Conservation (phyloP, 805 yeast genomes). For the Saccharomycopsis olivae region DNA sequence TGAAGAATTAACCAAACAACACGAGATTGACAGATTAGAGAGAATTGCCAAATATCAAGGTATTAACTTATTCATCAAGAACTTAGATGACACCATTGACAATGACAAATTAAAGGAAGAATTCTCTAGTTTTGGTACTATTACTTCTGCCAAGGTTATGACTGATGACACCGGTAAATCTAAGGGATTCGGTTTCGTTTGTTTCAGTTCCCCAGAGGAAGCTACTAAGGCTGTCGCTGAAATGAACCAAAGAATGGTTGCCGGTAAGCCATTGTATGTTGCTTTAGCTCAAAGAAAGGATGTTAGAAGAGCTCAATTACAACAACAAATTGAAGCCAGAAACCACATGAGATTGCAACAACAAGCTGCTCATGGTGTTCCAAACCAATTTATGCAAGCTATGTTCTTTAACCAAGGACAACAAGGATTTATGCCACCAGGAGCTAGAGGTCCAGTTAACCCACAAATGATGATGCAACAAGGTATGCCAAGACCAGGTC, state of each 20-base stretch:
- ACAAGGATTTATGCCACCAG: constrained; percentile 79
- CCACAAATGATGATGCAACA: constrained; percentile 66
- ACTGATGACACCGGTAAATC: constrained; percentile 89
- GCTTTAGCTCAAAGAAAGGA: constrained; percentile 99
- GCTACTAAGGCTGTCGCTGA: constrained; percentile 97
- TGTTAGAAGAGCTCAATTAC: constrained; percentile 91
- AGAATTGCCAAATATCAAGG: constrained; percentile 92
- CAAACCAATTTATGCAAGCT: constrained; percentile 81
- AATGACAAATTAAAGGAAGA: constrained; percentile 88
- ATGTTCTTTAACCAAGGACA: constrained; percentile 67
- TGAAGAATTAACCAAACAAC: constrained; percentile 90
- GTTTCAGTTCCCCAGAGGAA: constrained; percentile 97
- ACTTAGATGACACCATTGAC: constrained; percentile 87
- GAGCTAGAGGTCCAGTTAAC: constrained; percentile 65
- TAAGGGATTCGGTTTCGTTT: constrained; percentile 97
- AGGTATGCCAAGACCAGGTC: constrained; percentile 55
- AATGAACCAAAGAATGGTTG: constrained; percentile 95
- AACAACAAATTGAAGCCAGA: constrained; percentile 96
- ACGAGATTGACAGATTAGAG: constrained; percentile 86
- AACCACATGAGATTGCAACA: constrained; percentile 98
- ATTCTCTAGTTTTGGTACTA: constrained; percentile 86
- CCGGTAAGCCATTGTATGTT: constrained; percentile 94
- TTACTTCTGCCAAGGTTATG: constrained; percentile 95
- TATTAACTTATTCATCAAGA: constrained; percentile 92
- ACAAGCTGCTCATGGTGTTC: constrained; percentile 79